These are phyloP conservation scores for Starmerella floricola DNA, from an alignment of 805 yeast genomes.

Conservation along the genomic window DNA sequence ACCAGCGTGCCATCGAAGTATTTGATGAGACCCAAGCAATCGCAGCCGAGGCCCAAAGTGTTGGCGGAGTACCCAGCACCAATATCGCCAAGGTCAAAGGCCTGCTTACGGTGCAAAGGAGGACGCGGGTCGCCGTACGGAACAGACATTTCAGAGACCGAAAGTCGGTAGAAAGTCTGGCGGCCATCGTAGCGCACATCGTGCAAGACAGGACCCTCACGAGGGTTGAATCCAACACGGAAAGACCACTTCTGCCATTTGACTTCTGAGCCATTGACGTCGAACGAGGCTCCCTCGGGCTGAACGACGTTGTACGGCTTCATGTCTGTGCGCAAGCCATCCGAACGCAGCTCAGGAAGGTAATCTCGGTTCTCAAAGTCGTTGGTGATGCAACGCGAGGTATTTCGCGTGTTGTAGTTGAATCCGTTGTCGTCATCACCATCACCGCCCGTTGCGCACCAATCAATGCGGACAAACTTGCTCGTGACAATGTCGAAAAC, in stretches of 20 bases:
- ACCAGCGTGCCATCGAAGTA: conserved; percentile 53
- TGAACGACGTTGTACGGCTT: conserved; percentile 71
- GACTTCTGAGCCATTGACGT: conserved; percentile 46
- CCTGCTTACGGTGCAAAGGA: conserved; percentile 77
- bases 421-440: conserved; percentile 46
- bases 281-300: conserved; percentile 74
- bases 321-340: conserved; percentile 46
- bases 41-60: conserved; percentile 60
- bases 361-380: conserved; percentile 54
- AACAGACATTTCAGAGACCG: conserved; percentile 74
- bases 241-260: conserved; percentile 80
- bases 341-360: conserved; percentile 55
- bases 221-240: conserved; percentile 52
- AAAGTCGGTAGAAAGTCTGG: conserved; percentile 58
- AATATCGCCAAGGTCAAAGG: conserved; percentile 73
- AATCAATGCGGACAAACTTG: conserved; percentile 60
- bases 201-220: conserved; percentile 70
- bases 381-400: conserved; percentile 40
- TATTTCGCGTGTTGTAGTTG: conserved; percentile 48
- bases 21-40: conserved; percentile 68
- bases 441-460: conserved; percentile 58
- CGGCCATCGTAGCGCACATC: conserved; percentile 68
- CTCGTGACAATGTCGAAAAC: conserved; percentile 52
- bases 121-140: conserved; percentile 77
- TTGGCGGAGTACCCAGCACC: conserved; percentile 69